Conservation (phyloP, 2,329 filamentous ascomycete genomes). For the Fusarium sambucinum region DNA sequence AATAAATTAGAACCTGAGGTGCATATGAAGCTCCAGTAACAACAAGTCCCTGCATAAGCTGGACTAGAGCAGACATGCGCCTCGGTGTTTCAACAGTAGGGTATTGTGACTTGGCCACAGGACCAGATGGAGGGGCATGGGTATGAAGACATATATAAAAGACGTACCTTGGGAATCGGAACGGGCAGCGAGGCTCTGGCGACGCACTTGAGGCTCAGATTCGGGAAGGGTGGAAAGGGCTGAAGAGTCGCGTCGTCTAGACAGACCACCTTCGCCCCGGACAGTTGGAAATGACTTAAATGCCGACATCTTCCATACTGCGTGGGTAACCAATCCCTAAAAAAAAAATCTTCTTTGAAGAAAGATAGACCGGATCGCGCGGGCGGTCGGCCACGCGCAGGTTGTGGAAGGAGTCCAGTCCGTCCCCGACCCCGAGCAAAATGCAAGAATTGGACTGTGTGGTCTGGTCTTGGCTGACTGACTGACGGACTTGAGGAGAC, state of each 20-base stretch:
- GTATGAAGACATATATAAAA: constrained; percentile 5
- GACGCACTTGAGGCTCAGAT: constrained; percentile 39
- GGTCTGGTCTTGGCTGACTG: constrained; percentile 38
- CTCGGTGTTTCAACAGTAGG: constrained; percentile 16
- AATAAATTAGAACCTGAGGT: constrained; percentile 1
- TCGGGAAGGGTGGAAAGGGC: constrained; percentile 42
- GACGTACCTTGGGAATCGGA: constrained; percentile 51
- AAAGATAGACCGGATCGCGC: constrained; percentile 36
- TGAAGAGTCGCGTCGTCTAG: constrained; percentile 45
- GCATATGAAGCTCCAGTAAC: constrained; percentile 18
- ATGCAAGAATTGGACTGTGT: constrained; percentile 23
- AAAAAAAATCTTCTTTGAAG: constrained; percentile 37
- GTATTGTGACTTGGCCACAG: constrained; percentile 21
- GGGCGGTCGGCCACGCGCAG: constrained; percentile 46
- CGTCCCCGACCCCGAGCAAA: constrained; percentile 42
- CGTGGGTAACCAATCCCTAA: constrained; percentile 40
- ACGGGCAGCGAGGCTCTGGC: constrained; percentile 44
- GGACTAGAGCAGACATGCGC: constrained; percentile 20
- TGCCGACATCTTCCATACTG: constrained; percentile 55
- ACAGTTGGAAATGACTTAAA: constrained; percentile 47
- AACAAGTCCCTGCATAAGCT: constrained; percentile 32
- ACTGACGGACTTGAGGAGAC: constrained; percentile 13
- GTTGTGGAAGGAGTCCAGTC: constrained; percentile 39
- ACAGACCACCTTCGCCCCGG: constrained; percentile 47
- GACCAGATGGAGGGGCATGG: constrained; percentile 11